Percentiles rank a stretch among this genome's conserved stretches.
Evolutionary conservation across 1,284 basidiomycete species (phyloP).

Genomic region (Porodaedalea pini): DNA sequence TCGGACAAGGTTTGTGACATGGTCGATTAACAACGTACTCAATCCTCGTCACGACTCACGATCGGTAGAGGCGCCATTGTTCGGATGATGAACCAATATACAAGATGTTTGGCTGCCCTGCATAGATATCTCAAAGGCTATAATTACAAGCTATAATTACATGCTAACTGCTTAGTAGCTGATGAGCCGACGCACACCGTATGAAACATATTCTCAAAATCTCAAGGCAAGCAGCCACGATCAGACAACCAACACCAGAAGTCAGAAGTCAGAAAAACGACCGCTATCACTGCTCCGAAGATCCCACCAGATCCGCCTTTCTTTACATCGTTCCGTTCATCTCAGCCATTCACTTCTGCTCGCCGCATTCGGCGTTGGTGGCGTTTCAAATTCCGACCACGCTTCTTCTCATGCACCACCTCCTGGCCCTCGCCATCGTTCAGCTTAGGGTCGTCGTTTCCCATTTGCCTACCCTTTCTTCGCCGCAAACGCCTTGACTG

Average conservation of each 20-base stretch:
- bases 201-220: slow-evolving; percentile 9
- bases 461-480: background rate
- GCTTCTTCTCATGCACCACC: slow-evolving; percentile 1
- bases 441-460: background rate
- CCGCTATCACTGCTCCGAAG: background rate
- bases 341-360: background rate
- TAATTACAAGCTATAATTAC: background rate
- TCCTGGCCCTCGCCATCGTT: background rate
- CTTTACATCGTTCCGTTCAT: background rate
- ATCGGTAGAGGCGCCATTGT: background rate
- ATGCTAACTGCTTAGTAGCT: background rate
- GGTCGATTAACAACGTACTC: background rate
- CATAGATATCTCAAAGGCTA: background rate
- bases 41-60: background rate
- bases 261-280: background rate
- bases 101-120: background rate
- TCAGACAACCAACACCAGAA: slow-evolving; percentile 6
- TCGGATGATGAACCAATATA: background rate
- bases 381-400: background rate
- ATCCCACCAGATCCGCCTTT: slow-evolving; percentile 9
- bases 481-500: slow-evolving; percentile 8
- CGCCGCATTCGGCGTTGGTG: background rate
- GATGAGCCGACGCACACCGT: background rate
- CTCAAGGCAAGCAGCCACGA: slow-evolving; percentile 1
- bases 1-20: background rate